Conservation (phyloP, 768 basidiomycete genomes). For the Trametes cinnabarina region DNA sequence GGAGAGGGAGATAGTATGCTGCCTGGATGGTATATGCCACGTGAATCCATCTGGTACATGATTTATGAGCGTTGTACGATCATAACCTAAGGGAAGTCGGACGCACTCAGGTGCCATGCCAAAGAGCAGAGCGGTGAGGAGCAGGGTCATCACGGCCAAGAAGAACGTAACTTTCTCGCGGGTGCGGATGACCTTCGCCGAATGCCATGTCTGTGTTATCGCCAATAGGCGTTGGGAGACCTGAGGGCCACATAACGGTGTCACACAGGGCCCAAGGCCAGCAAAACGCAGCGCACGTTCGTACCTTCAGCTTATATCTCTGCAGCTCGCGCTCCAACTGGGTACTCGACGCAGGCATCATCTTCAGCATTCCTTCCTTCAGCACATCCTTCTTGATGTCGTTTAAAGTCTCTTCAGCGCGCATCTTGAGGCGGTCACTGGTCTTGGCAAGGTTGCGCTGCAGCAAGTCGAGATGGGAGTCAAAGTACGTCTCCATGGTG, state of each 20-base stretch:
- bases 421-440: conserved; percentile 76
- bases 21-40: conserved; percentile 80
- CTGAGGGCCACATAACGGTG: conserved; percentile 37
- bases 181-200: conserved; percentile 81
- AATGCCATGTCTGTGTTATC: conserved; percentile 87
- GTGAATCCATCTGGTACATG: conserved; percentile 70
- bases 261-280: neutral
- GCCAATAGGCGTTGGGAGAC: conserved; percentile 76
- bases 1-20: conserved; percentile 76
- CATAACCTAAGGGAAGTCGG: neutral
- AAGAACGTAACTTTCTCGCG: conserved; percentile 90
- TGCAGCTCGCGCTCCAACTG: conserved; percentile 81
- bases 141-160: conserved; percentile 86
- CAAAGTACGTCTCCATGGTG: conserved; percentile 93
- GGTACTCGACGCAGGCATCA: conserved; percentile 60
- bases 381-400: conserved; percentile 45
- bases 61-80: neutral
- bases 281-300: conserved; percentile 6
- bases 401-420: conserved; percentile 68
- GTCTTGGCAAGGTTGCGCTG: conserved; percentile 87
- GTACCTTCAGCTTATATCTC: conserved; percentile 78
- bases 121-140: conserved; percentile 82
- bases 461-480: conserved; percentile 80
- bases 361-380: conserved; percentile 48
- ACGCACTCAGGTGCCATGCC: conserved; percentile 85